Base-by-base conservation (phyloP, 768 basidiomycete genomes). In the Mycena pura region DNA sequence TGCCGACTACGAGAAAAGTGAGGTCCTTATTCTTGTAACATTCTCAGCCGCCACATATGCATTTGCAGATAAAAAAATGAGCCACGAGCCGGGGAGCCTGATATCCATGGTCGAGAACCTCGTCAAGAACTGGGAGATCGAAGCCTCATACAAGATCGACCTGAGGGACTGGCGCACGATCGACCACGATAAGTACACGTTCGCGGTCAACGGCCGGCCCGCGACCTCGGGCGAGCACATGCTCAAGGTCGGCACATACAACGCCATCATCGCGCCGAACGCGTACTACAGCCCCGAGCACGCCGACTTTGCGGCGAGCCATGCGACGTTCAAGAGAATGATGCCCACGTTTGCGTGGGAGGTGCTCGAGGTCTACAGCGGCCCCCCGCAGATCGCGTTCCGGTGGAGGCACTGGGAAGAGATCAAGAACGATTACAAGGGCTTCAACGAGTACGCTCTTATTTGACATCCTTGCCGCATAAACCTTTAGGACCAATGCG, bases 91-190 rank as follows among this genome's bases (percentile, higher is more conserved):
- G 13, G 57, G 53, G 24, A 62, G 56, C 39, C 31, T 66, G 21
- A 53, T 54, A 11, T 62, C 56, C 38, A 36, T 66, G n/a, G 64
- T 66, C 64, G 64, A 66, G 53, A 66, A 66, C 54, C 64, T 66
- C 15, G 64, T 66, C 51, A 66, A 66, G 57, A 66, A 66, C 45
- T 66, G 64, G 64, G 64, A 66, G 22, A 62, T 66, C 53, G 64
- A 66, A 39, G 58, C 59, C 14, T 66, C 64, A n/a, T 62, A 66
- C 53, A 66, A 66, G 61, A 6, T 50, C 14, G 48, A 62, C 40
- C 41, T 59, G 15, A 53, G 50, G 25, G 64, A 66, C n/a, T 66
- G 64, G 64, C 64, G 64, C 49, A 66, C 64, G 3, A 45, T 66
- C 56, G 64, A 66, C 54, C 61, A 39, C 38, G 38, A 24, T 15